phyloP scores from a whole-genome alignment of 352 stramenopile species.

The Elongisporangium undulatum region DNA sequence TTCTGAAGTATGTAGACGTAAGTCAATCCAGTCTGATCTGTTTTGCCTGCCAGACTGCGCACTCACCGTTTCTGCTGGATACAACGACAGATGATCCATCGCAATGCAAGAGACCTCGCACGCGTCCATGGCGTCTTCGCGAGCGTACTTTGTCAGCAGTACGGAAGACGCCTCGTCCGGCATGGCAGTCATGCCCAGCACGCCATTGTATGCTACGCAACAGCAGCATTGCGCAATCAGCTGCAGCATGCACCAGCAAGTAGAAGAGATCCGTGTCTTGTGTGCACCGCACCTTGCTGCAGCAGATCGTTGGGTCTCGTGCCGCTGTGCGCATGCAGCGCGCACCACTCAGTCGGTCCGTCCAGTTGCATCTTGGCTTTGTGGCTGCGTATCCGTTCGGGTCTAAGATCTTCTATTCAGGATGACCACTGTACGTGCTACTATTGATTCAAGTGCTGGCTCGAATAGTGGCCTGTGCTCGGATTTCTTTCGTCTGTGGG shows the following conservation, averaged over 20 bases:
- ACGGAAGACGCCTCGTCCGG: conserved; percentile 21
- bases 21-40: neutral
- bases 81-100: conserved; percentile 1
- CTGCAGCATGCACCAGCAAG: neutral
- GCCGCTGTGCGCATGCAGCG: conserved; percentile 13
- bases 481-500: neutral
- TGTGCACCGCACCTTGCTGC: conserved; percentile 21
- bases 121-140: conserved; percentile 14
- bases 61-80: conserved; percentile 1
- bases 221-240: neutral
- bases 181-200: conserved; percentile 31
- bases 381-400: neutral
- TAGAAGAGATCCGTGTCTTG: neutral
- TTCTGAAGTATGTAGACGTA: neutral
- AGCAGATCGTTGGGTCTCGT: conserved; percentile 33
- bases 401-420: neutral
- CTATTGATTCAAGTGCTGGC: neutral
- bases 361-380: conserved; percentile 33
- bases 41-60: neutral
- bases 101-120: neutral
- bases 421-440: neutral
- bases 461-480: neutral
- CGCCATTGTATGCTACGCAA: conserved; percentile 33
- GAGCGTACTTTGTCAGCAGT: conserved; percentile 19
- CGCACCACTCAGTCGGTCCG: conserved; percentile 34